Conservation (phyloP, 1,284 basidiomycete species). For the Leccinum griseonigrum region DNA sequence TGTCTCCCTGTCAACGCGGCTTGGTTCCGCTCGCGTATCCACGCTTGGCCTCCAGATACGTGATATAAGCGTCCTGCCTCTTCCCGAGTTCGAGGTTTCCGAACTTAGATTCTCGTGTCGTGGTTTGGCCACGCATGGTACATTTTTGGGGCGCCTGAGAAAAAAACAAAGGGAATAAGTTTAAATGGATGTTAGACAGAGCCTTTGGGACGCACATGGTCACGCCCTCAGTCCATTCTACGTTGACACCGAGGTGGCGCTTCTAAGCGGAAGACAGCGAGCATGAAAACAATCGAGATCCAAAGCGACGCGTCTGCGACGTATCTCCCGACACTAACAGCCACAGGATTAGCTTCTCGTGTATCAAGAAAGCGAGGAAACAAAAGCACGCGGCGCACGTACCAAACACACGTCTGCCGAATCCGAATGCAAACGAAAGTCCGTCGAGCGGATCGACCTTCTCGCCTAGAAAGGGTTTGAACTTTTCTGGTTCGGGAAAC, state of each 20-base stretch:
- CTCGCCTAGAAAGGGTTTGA: conserved; percentile 39
- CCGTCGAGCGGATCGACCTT: conserved; percentile 35
- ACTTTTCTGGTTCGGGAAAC: conserved; percentile 43
- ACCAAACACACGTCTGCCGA: conserved; percentile 44
- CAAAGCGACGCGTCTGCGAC: neutral
- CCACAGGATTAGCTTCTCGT: neutral
- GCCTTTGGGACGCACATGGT: conserved; percentile 21
- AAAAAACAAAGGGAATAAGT: neutral
- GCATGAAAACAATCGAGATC: neutral
- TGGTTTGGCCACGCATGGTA: conserved; percentile 10
- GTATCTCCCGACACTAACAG: conserved; percentile 32
- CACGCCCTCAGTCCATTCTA: conserved; percentile 23
- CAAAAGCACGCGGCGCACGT: neutral
- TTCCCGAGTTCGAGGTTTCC: conserved; percentile 34
- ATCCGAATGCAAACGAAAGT: conserved; percentile 42
- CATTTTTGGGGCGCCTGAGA: conserved; percentile 14
- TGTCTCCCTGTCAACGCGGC: conserved; percentile 39
- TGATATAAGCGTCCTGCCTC: conserved; percentile 76
- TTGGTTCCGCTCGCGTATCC: conserved; percentile 40
- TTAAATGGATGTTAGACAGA: neutral
- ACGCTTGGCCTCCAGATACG: conserved; percentile 72
- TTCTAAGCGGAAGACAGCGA: neutral
- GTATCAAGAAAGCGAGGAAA: neutral
- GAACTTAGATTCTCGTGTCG: neutral
- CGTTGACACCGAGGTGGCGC: conserved; percentile 12